Percentiles rank a stretch among this genome's conserved stretches.
These are phyloP conservation scores for Carex sylvatica DNA, from an alignment of 202 grass and related monocot genomes.

Conservation along the genomic window DNA sequence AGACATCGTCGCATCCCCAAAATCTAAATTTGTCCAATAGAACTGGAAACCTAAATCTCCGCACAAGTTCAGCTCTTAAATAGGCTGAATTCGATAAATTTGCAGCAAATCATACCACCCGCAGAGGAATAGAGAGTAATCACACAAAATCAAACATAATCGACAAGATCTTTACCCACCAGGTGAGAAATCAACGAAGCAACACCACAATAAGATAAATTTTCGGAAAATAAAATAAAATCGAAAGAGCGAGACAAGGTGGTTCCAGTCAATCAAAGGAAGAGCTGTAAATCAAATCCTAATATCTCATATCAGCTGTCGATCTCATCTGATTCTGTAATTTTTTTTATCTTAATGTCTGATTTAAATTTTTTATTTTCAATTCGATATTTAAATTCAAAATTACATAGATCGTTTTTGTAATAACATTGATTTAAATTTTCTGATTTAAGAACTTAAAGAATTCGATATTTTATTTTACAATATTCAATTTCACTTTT, in stretches of 20 bases:
- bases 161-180: slow-evolving; percentile 38
- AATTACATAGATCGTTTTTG: too few species aligned
- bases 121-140: slow-evolving; percentile 22
- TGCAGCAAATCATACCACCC: slow-evolving; percentile 29
- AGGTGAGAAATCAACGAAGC: slow-evolving; percentile 30
- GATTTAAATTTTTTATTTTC: too few species aligned
- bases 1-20: slow-evolving; percentile 42
- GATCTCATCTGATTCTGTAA: too few species aligned
- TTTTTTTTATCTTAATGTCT: too few species aligned
- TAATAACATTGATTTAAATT: too few species aligned
- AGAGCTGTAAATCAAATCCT: slow-evolving; percentile 32
- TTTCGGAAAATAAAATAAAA: slow-evolving; percentile 16
- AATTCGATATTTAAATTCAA: too few species aligned
- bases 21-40: background rate
- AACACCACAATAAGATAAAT: slow-evolving; percentile 10
- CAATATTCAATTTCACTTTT: too few species aligned
- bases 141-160: slow-evolving; percentile 50
- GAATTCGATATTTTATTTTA: too few species aligned
- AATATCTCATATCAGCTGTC: background rate
- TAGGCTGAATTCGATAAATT: slow-evolving; percentile 32
- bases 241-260: slow-evolving; percentile 23
- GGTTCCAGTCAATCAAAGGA: slow-evolving; percentile 13
- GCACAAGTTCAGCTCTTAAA: slow-evolving; percentile 29
- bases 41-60: slow-evolving; percentile 23
- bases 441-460: too few species aligned